Base-by-base conservation (phyloP, 2,329 filamentous ascomycete genomes). In the Tolypocladium nubicola region DNA sequence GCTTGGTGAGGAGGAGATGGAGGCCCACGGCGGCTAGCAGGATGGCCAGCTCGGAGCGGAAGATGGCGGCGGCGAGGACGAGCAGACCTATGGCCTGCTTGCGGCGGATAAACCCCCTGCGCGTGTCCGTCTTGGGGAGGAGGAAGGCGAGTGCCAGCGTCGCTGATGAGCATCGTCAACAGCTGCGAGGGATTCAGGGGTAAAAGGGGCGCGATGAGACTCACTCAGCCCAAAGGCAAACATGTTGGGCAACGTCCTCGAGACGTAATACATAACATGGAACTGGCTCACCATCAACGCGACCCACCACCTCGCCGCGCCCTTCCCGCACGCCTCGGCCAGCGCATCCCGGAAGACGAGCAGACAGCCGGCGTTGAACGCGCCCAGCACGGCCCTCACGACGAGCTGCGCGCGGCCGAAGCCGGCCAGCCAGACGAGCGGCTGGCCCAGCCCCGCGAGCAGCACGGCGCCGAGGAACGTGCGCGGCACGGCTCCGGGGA, bases 161-260 rank as follows among this genome's bases (percentile, higher is more conserved):
- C 57, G 86, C 88, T 89, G 61, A 40, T 89, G 61, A 35, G 2
- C 3, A 19, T 26, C 3, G 37, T 37, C 11, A 58, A 16, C 16
- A 6, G 8, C 45, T 10, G 45, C 1, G 5, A 5, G 3, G 26
- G 16, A 26, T 1, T 33, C 26, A 19, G 13, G 33, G 26, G 52
- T 38, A 30, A 43, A 19, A 38, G 11, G 35, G 14, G 1, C 33
- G 52, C 33, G 40, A n/a, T 6, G 8, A 33, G 40, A 79, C 86
- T 72, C 77, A 93, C 87, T 90, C 58, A 97, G 75, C 11, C 85
- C 83, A 75, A 97, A 94, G 23, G 94, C 92, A 73, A 97, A 96
- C 88, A 95, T 96, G 70, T 99, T 99, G 2, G 94, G 94, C 62
- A 99, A 75, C 2, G 91, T 94, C 60, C 94, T 81, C 19, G 91